Conservation (phyloP, 1,284 basidiomycete species). For the Jaminaea rosea region DNA sequence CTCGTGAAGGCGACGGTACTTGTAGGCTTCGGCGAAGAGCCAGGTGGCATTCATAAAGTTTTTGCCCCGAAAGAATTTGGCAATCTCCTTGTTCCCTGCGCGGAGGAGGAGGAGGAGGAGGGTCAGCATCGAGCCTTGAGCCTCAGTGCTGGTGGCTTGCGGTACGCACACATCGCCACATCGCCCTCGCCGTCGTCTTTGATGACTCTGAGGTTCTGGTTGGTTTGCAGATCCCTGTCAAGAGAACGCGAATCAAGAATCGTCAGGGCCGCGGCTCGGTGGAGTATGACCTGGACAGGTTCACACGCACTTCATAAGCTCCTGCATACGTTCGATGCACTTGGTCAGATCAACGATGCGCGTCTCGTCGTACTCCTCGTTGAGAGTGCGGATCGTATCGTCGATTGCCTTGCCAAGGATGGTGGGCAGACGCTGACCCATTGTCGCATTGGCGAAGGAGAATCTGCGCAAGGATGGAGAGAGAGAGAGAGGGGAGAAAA, state of each 20-base stretch:
- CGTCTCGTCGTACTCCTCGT: slow-evolving; percentile 67
- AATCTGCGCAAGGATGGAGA: slow-evolving; percentile 45
- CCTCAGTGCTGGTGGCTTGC: too few relatives aligned
- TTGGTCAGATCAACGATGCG: slow-evolving; percentile 72
- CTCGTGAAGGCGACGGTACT: slow-evolving; percentile 87
- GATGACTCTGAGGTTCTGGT: slow-evolving; percentile 58
- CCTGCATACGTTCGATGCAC: slow-evolving; percentile 60
- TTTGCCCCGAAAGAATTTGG: slow-evolving; percentile 56
- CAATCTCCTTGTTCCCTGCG: slow-evolving; percentile 77
- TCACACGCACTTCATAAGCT: too few relatives aligned
- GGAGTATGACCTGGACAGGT: too few relatives aligned
- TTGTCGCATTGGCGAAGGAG: slow-evolving; percentile 72
- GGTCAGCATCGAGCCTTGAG: too few relatives aligned
- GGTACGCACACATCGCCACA: slow-evolving; percentile 80
- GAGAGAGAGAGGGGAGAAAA: too few relatives aligned
- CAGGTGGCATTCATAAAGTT: slow-evolving; percentile 75
- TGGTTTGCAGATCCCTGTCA: slow-evolving; percentile 49
- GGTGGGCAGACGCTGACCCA: slow-evolving; percentile 87
- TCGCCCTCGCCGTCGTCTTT: slow-evolving; percentile 88
- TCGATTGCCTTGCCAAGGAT: slow-evolving; percentile 94
- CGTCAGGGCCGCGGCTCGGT: too few relatives aligned
- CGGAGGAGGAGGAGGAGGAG: too few relatives aligned
- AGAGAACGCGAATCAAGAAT: too few relatives aligned
- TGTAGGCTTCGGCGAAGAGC: slow-evolving; percentile 78
- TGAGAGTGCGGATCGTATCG: slow-evolving; percentile 79